Base-by-base conservation (phyloP, 2,329 filamentous ascomycete species). In the Rutstroemia sp. region DNA sequence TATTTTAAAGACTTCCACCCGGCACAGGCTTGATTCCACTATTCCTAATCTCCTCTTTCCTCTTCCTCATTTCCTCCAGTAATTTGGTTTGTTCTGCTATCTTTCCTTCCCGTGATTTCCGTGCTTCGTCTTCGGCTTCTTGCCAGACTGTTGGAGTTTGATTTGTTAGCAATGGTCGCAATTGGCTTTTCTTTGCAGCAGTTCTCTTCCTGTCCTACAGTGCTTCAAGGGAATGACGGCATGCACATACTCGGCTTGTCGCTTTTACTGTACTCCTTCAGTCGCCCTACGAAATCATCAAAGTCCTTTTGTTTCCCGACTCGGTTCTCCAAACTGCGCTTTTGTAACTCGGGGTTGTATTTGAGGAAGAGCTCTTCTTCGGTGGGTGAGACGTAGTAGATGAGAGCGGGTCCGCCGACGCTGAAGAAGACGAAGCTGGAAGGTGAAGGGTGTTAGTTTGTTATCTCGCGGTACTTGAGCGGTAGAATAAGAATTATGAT, bases 341-440 rank as follows among this genome's bases (percentile, higher is more conserved):
- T 88, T 69, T 94, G 88, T n/a, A 99, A 80, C 36, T 97, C 94
- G 0, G 92, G 92, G 72, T 92, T 97, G 76, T 97, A 97, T 72
- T 80, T 84, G 75, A 89, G 78, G 77, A 95, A 91, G 44, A 99
- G 80, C 74, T 97, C 91, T 72, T 96, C 94, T 65, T 96, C 91
- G 12, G 88, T 87, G 2, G 94, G 94, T 47, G 81, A 81, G 48
- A 95, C 75, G 71, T 84, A 95, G 73, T 86, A 82, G 45, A 92
- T 87, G 53, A 97, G 75, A 16, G 87, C 86, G 23, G 94, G 94
- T 3, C 94, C 94, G 52, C 94, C 94, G 58, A 96, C 78, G 67
- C 83, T 86, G 65, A 94, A 77, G 48, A 78, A 72, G 44, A 77
- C 78, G 64, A 88, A 89, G 58, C 92, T 96, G 66, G 61, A n/a